Evolutionary conservation across 352 stramenopile species (phyloP).

Genomic region (Globisporangium iwayamae): DNA sequence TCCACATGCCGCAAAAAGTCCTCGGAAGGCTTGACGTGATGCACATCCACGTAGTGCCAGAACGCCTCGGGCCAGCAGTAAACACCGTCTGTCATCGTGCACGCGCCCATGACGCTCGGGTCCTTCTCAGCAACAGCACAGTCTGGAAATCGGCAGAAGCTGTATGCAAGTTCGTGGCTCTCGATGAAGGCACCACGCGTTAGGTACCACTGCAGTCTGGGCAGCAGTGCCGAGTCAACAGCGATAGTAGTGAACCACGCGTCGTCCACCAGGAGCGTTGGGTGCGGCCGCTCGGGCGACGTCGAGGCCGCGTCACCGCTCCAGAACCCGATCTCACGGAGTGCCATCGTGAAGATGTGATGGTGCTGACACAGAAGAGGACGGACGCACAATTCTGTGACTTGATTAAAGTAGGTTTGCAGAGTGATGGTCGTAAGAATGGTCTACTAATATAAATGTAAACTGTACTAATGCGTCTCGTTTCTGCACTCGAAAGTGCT

Average conservation of each 20-base stretch:
- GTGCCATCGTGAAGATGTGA: background rate
- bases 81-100: conserved; percentile 69
- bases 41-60: conserved; percentile 63
- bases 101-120: conserved; percentile 61
- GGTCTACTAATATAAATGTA: background rate
- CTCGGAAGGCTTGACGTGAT: conserved; percentile 60
- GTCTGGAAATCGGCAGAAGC: conserved; percentile 64
- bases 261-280: conserved; percentile 46
- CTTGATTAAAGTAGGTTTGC: background rate
- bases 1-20: conserved; percentile 58
- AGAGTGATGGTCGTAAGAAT: conserved; percentile 6
- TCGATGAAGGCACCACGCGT: conserved; percentile 56
- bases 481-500: background rate
- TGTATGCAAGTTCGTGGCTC: conserved; percentile 79
- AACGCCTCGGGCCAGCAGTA: conserved; percentile 81
- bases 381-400: too few species aligned
- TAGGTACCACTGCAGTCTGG: conserved; percentile 54
- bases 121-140: conserved; percentile 34
- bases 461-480: background rate
- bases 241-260: conserved; percentile 32
- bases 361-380: too few species aligned
- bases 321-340: conserved; percentile 59
- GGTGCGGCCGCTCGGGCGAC: conserved; percentile 36
- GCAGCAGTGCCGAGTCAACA: conserved; percentile 19
- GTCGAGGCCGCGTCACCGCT: conserved; percentile 12